Evolutionary conservation across 2,329 filamentous ascomycete genomes (phyloP).

Genomic region (Xylariaceae sp.): DNA sequence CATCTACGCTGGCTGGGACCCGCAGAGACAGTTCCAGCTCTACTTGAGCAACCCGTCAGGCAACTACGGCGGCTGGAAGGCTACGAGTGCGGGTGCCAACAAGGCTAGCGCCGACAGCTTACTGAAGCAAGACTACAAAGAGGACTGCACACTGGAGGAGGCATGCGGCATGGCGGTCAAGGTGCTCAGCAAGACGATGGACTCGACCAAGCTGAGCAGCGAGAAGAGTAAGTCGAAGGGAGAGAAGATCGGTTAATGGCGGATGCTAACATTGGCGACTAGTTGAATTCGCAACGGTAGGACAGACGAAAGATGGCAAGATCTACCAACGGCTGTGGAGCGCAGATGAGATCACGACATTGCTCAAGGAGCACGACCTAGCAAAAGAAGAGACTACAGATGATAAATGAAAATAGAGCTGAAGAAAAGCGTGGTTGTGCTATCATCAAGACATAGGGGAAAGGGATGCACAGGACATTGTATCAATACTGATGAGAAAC

Average conservation of each 20-base stretch:
- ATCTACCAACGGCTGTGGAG: slow-evolving; percentile 98
- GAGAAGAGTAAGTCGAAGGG: slow-evolving; percentile 88
- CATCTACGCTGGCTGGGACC: slow-evolving; percentile 98
- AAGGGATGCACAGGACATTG: too few species aligned
- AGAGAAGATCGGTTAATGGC: background rate
- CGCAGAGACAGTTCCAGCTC: slow-evolving; percentile 93
- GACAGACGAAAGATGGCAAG: slow-evolving; percentile 89
- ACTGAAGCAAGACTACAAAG: slow-evolving; percentile 99
- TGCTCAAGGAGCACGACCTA: slow-evolving; percentile 93
- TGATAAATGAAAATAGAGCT: slow-evolving; percentile 47
- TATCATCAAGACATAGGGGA: slow-evolving; percentile 10
- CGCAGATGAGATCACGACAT: slow-evolving; percentile 89
- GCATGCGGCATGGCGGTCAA: slow-evolving; percentile 97
- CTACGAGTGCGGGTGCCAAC: slow-evolving; percentile 95
- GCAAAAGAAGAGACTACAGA: slow-evolving; percentile 78
- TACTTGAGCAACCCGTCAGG: slow-evolving; percentile 98
- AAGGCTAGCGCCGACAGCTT: slow-evolving; percentile 96
- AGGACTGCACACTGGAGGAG: slow-evolving; percentile 93
- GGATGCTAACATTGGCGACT: slow-evolving; percentile 7
- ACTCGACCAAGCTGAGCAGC: slow-evolving; percentile 96
- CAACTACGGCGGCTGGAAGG: slow-evolving; percentile 99
- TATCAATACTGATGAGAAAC: too few species aligned
- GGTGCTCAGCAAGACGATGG: slow-evolving; percentile 99
- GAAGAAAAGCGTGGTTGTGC: slow-evolving; percentile 4
- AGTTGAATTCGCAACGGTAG: slow-evolving; percentile 99